Evolutionary conservation across 2,329 filamentous ascomycete species (phyloP).

Genomic region (Microdochium nivale): DNA sequence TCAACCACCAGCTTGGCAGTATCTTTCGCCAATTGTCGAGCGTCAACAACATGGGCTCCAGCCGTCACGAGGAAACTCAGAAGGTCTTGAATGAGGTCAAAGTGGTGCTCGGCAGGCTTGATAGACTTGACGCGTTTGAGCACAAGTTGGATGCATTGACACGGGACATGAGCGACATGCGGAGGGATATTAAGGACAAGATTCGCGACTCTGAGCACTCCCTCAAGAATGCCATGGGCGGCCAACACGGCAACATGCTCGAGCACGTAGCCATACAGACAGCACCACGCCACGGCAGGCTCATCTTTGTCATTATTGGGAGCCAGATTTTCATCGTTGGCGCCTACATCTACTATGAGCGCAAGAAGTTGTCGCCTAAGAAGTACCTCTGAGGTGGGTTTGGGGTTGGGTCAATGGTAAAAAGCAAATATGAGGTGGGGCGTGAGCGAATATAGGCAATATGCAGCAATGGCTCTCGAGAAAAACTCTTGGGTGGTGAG

Average conservation of each 20-base stretch:
- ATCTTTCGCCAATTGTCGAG: slow-evolving; percentile 49
- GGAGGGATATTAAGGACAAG: slow-evolving; percentile 43
- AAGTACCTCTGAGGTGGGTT: slow-evolving; percentile 64
- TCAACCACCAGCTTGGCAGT: slow-evolving; percentile 59
- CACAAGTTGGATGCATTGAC: slow-evolving; percentile 43
- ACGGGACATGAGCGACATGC: slow-evolving; percentile 48
- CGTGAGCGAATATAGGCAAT: background rate
- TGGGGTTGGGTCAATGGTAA: background rate
- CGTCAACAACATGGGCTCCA: slow-evolving; percentile 41
- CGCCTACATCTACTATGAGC: slow-evolving; percentile 72
- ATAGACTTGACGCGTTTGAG: slow-evolving; percentile 33
- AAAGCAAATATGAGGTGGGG: background rate
- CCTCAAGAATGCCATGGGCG: slow-evolving; percentile 41
- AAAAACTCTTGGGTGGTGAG: background rate
- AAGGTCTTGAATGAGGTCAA: slow-evolving; percentile 36
- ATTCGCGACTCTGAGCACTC: slow-evolving; percentile 40
- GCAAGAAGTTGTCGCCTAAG: slow-evolving; percentile 72
- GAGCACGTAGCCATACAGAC: slow-evolving; percentile 36
- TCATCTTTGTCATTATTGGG: slow-evolving; percentile 64
- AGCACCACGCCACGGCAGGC: slow-evolving; percentile 38
- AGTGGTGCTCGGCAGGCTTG: slow-evolving; percentile 31
- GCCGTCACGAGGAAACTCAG: slow-evolving; percentile 46
- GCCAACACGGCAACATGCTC: slow-evolving; percentile 40
- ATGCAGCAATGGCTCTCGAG: too few species aligned
- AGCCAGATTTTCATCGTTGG: slow-evolving; percentile 64